Evolutionary conservation across 768 basidiomycete genomes (phyloP).

Genomic region (Auriscalpium vulgare): DNA sequence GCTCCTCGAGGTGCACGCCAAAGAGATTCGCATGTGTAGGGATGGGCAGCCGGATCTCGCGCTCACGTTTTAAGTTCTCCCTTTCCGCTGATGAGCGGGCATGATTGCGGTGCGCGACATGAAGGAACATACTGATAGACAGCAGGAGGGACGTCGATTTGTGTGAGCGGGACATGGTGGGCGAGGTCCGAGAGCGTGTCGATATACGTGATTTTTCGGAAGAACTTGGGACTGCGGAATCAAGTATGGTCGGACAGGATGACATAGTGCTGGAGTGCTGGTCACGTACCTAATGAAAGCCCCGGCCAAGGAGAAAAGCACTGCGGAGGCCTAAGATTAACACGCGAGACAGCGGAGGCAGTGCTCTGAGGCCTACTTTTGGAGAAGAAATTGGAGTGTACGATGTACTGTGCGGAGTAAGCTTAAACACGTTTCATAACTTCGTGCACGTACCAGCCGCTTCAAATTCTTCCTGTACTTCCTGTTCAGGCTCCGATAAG

Average conservation of each 20-base stretch:
- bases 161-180: constrained; percentile 69
- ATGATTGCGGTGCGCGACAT: background rate
- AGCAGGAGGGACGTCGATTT: constrained; percentile 78
- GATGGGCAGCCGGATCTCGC: constrained; percentile 57
- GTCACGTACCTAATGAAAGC: constrained; percentile 70
- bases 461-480: constrained; percentile 89
- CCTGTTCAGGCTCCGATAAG: constrained; percentile 69
- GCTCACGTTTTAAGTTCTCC: constrained; percentile 74
- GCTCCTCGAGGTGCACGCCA: constrained; percentile 71
- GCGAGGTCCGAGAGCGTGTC: constrained; percentile 74
- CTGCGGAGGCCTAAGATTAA: constrained; percentile 29
- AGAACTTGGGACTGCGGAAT: constrained; percentile 73
- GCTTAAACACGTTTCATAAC: background rate
- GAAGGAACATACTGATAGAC: constrained; percentile 62
- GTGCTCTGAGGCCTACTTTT: constrained; percentile 28
- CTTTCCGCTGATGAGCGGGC: constrained; percentile 29
- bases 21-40: constrained; percentile 58
- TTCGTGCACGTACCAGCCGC: constrained; percentile 50
- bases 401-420: constrained; percentile 51
- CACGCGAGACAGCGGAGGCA: background rate
- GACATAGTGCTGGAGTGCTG: background rate
- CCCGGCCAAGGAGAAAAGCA: constrained; percentile 84
- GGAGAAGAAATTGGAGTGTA: constrained; percentile 83
- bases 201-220: constrained; percentile 74
- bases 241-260: background rate